Percentiles rank a stretch among this genome's conserved stretches.
phyloP scores from a whole-genome alignment of 2,329 filamentous ascomycete genomes.

The Plenodomus biglobosus region DNA sequence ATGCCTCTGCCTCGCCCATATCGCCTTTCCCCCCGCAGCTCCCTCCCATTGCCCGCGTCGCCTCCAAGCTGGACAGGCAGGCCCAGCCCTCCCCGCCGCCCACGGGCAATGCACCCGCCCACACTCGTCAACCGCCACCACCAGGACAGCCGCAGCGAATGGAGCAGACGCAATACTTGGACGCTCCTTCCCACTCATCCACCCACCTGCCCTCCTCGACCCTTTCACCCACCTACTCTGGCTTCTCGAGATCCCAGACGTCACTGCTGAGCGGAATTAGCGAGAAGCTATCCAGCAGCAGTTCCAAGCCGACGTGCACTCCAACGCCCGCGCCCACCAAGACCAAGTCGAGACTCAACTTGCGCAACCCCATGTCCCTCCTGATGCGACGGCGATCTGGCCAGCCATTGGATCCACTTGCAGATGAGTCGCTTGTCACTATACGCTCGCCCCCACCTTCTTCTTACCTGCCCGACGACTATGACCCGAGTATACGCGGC shows the following conservation, averaged over 20 bases:
- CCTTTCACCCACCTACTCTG: constrained; percentile 30
- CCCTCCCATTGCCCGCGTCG: constrained; percentile 45
- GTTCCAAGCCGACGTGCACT: constrained; percentile 21
- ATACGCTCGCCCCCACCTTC: constrained; percentile 50
- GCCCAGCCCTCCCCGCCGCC: constrained; percentile 14
- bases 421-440: constrained; percentile 55
- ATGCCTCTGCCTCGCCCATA: constrained; percentile 39
- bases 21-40: constrained; percentile 44
- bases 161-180: constrained; percentile 16
- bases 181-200: constrained; percentile 21
- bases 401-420: constrained; percentile 50
- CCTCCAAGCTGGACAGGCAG: constrained; percentile 36
- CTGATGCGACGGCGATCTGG: constrained; percentile 59
- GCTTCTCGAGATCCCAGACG: constrained; percentile 37
- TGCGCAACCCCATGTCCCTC: constrained; percentile 64
- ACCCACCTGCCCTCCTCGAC: constrained; percentile 25
- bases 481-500: constrained; percentile 64
- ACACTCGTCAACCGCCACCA: constrained; percentile 19
- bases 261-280: constrained; percentile 37
- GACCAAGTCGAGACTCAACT: constrained; percentile 55
- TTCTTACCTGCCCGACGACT: constrained; percentile 59
- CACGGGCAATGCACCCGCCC: constrained; percentile 22
- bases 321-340: constrained; percentile 29
- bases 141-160: constrained; percentile 24
- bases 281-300: constrained; percentile 32